Base-by-base conservation (phyloP, 352 stramenopile genomes). In the Phytophthora parvispora region DNA sequence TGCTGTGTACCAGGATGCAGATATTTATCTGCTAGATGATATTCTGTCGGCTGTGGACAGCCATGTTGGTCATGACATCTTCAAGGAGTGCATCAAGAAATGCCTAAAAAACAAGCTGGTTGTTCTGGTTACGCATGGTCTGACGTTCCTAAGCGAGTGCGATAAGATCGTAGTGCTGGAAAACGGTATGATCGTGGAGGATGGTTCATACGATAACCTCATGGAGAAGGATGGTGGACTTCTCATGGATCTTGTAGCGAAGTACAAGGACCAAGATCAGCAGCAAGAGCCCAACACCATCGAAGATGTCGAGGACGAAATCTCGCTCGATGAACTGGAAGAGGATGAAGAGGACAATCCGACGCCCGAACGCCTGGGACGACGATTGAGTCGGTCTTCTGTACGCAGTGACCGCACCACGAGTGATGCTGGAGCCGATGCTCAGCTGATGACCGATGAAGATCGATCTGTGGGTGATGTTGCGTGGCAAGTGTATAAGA, bases 11-110 rank as follows among this genome's bases (percentile, higher is more conserved):
- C 80, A 86, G 31, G 75, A 96, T 72, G 78, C 89, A 2, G 85
- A 94, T 51, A 84, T 95, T 32, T 98, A 98, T 67, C 49, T 99
- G 15, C 77, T 99, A 2, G 98, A 99, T 72, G 97, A 99, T 64
- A 86, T 97, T 42, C 68, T 99, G 6, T 89, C 90, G 22, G 95
- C 94, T 20, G 97, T 99, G 9, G 98, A 99, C 74, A 92, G 83
- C 48, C 86, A 98, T 55, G 95, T 99, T n/a, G 93, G 86, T 6
- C 89, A 92, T 45, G 90, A 98, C 67, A 87, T 99, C 43, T 99
- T 99, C 74, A 78, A 70, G 5, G 77, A 89, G 10, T 91, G 76
- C 27, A 78, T 92, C 28, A 82, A 84, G 49, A 80, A 65, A 15
- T 75, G 69, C 24, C 69, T 92, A 6, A 88, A 86, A 54, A 59